A percentile compares a stretch with the other conserved stretches of the same genome.
phyloP scores from a whole-genome alignment of 1,284 basidiomycete species.

The Pascua guehoae region DNA sequence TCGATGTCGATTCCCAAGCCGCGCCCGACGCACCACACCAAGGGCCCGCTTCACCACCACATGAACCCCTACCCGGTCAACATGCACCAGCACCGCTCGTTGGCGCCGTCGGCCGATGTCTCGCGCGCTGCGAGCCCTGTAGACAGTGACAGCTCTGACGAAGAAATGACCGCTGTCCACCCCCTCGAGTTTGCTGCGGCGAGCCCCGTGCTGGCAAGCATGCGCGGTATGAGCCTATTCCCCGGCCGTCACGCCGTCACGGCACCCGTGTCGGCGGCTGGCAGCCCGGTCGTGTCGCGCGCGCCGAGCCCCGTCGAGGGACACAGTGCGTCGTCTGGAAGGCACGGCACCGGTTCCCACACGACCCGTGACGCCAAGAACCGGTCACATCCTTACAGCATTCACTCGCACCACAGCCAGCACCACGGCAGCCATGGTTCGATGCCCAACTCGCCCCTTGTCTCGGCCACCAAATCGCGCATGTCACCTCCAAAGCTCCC shows the following conservation, averaged over 20 bases:
- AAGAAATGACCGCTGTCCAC: slow-evolving; percentile 26
- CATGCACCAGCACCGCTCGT: slow-evolving; percentile 31
- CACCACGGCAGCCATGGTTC: slow-evolving; percentile 19
- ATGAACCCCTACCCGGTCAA: slow-evolving; percentile 42
- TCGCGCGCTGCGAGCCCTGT: slow-evolving; percentile 43
- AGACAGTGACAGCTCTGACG: slow-evolving; percentile 45
- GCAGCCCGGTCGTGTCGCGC: slow-evolving; percentile 41
- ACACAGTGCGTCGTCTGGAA: slow-evolving; percentile 46
- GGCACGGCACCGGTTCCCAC: slow-evolving; percentile 46
- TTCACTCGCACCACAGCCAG: slow-evolving; percentile 19
- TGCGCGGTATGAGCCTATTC: slow-evolving; percentile 58
- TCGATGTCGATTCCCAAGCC: slow-evolving; percentile 10
- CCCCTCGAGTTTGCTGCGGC: slow-evolving; percentile 8
- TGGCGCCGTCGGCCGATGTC: slow-evolving; percentile 34
- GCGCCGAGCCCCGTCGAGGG: slow-evolving; percentile 40
- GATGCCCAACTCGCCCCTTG: slow-evolving; percentile 43
- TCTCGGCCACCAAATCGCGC: slow-evolving; percentile 25
- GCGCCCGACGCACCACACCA: slow-evolving; percentile 11
- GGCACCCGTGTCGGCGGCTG: slow-evolving; percentile 42
- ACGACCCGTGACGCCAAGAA: slow-evolving; percentile 45
- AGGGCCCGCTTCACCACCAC: slow-evolving; percentile 16
- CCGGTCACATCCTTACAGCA: slow-evolving; percentile 44
- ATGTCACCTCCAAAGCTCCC: slow-evolving; percentile 42
- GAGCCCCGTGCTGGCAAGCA: slow-evolving; percentile 71
- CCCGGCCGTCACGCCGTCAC: slow-evolving; percentile 40